Percentiles rank a stretch among this genome's conserved stretches.
Evolutionary conservation across 305 asterid species (phyloP).

Genomic region (Fraxinus ornus): DNA sequence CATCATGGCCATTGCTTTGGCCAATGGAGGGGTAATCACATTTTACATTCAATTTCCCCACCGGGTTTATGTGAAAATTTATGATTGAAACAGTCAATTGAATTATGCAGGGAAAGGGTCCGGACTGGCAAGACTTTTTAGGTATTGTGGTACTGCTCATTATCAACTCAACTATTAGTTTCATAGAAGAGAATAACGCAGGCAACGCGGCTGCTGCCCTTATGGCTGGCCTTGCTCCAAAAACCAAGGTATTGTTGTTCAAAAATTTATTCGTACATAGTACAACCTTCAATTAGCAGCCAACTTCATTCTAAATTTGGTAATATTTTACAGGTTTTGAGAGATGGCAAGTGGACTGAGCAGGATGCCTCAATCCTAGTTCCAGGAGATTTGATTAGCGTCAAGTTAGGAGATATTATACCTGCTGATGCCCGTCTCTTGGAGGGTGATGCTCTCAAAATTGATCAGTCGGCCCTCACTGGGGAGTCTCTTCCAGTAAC

Average conservation of each 20-base stretch:
- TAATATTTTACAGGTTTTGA: too few species aligned
- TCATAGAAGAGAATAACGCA: conserved; percentile 83
- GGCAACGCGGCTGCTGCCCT: conserved; percentile 92
- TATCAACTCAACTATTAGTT: conserved; percentile 82
- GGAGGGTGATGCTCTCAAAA: conserved; percentile 78
- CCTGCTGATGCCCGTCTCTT: conserved; percentile 82
- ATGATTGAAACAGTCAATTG: not conserved
- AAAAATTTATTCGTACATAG: not conserved
- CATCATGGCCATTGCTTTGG: conserved; percentile 79
- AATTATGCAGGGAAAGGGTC: conserved; percentile 54
- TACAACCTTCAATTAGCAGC: not conserved
- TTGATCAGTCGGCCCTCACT: conserved; percentile 73
- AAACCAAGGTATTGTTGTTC: conserved; percentile 52
- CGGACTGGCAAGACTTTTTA: conserved; percentile 78
- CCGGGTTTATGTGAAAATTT: not conserved
- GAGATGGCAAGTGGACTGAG: conserved; percentile 65
- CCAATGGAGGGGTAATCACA: conserved; percentile 69
- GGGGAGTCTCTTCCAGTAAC: conserved; percentile 80
- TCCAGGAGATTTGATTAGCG: conserved; percentile 75
- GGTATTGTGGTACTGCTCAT: conserved; percentile 64
- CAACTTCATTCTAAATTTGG: not conserved
- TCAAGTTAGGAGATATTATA: conserved; percentile 75
- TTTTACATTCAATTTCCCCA: not conserved
- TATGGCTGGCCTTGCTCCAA: conserved; percentile 87
- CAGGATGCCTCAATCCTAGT: conserved; percentile 75